Conservation (phyloP, 768 basidiomycete genomes). For the Amanita brunnescens region DNA sequence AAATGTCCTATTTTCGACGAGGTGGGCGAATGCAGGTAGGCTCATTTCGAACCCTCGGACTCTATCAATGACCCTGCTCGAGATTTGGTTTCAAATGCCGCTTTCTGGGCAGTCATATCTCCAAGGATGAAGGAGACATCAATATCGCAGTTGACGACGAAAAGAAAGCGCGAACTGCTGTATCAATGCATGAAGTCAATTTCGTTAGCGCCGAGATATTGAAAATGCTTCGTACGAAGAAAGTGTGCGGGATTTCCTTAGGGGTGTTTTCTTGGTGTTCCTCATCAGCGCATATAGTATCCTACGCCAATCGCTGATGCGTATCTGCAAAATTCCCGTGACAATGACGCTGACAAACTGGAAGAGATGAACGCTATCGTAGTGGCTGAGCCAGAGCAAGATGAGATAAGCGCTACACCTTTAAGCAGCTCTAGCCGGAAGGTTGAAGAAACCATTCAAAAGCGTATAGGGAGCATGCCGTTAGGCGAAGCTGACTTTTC, state of each 20-base stretch:
- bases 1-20: conserved; percentile 61
- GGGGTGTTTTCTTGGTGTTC: background rate
- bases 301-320: conserved; percentile 51
- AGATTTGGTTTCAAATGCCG: conserved; percentile 85
- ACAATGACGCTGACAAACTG: conserved; percentile 20
- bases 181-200: conserved; percentile 58
- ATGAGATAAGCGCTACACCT: conserved; percentile 15
- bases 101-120: conserved; percentile 74
- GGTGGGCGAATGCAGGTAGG: conserved; percentile 63
- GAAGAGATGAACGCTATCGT: conserved; percentile 21
- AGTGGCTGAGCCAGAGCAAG: conserved; percentile 33
- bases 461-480: conserved; percentile 26
- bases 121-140: conserved; percentile 33
- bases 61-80: background rate
- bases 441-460: conserved; percentile 19
- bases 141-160: conserved; percentile 46
- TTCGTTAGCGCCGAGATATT: conserved; percentile 49
- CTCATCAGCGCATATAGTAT: conserved; percentile 35
- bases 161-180: conserved; percentile 40
- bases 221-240: conserved; percentile 56
- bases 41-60: background rate
- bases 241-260: conserved; percentile 21
- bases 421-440: conserved; percentile 8
- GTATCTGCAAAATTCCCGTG: conserved; percentile 49
- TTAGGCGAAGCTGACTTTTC: conserved; percentile 41